Evolutionary conservation across 257 asterid genomes (phyloP).

Genomic region (Gentiana macrophylla): DNA sequence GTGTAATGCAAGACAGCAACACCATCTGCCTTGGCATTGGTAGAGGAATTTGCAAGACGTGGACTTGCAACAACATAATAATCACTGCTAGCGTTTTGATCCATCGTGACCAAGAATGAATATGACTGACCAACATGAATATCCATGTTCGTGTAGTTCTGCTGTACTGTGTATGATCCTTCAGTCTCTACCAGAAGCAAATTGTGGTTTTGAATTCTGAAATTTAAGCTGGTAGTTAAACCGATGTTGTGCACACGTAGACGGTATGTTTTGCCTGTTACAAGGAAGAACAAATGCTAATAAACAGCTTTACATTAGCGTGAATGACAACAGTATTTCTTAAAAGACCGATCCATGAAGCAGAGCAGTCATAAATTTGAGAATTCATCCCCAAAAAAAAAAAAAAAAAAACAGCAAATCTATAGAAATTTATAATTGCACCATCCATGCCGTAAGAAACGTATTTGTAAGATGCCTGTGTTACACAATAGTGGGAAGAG

Average conservation of each 20-base stretch:
- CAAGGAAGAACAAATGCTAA: constrained; percentile 10
- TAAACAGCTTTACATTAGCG: too few species aligned
- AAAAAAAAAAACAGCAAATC: too few species aligned
- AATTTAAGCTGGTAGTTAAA: constrained; percentile 79
- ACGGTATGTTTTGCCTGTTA: constrained; percentile 83
- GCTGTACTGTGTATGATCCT: constrained; percentile 90
- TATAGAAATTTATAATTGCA: too few species aligned
- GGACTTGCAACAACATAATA: constrained; percentile 91
- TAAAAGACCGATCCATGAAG: too few species aligned
- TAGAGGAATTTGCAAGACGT: constrained; percentile 52
- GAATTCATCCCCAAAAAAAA: too few species aligned
- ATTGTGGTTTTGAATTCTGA: constrained; percentile 86
- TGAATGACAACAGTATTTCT: too few species aligned
- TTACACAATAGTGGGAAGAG: too few species aligned
- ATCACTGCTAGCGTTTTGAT: constrained; percentile 68
- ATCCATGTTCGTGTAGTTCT: constrained; percentile 83
- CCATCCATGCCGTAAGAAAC: too few species aligned
- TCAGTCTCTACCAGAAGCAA: constrained; percentile 89
- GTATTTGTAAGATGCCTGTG: too few species aligned
- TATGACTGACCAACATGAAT: constrained; percentile 95
- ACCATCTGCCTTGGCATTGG: constrained; percentile 50
- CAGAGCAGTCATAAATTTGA: too few species aligned
- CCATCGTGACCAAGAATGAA: constrained; percentile 87
- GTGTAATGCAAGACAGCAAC: constrained; percentile 80
- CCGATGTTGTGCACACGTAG: constrained; percentile 80